Evolutionary conservation across 352 stramenopile genomes (phyloP).

Genomic region (Phytophthora capsici): DNA sequence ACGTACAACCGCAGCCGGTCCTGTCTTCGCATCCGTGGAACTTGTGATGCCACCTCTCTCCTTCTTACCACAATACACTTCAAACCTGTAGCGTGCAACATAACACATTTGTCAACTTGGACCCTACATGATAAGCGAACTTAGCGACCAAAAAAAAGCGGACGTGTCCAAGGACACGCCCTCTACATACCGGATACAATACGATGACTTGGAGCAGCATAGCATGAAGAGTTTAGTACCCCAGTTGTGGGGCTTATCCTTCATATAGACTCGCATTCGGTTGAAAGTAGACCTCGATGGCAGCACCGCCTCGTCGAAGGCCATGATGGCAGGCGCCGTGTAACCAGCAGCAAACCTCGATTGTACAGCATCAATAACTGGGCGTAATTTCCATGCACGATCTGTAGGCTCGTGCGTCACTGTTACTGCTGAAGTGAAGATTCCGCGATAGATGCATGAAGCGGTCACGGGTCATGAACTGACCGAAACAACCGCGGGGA

Average conservation of each 20-base stretch:
- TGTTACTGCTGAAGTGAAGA: background rate
- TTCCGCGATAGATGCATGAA: background rate
- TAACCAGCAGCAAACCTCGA: background rate
- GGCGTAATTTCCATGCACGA: background rate
- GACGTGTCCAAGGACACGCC: too few relatives aligned
- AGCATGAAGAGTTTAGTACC: conserved; percentile 1
- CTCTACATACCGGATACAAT: conserved; percentile 16
- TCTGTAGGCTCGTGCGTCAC: background rate
- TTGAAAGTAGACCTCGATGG: background rate
- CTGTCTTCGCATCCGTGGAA: background rate
- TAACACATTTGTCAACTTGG: background rate
- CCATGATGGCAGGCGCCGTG: background rate
- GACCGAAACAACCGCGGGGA: background rate
- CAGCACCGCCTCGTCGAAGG: background rate
- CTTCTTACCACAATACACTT: conserved; percentile 3
- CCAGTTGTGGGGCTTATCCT: background rate
- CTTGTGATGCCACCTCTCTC: background rate
- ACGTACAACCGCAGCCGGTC: background rate
- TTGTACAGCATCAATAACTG: background rate
- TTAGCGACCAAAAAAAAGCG: background rate
- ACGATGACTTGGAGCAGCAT: conserved; percentile 10
- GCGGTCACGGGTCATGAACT: background rate
- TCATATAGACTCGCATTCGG: background rate
- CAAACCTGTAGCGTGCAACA: conserved; percentile 1
- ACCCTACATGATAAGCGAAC: background rate